Evolutionary conservation across 2,329 filamentous ascomycete genomes (phyloP), one percentile per base, ranked within the genome.

Genomic region (Metarhizium brunneum): DNA sequence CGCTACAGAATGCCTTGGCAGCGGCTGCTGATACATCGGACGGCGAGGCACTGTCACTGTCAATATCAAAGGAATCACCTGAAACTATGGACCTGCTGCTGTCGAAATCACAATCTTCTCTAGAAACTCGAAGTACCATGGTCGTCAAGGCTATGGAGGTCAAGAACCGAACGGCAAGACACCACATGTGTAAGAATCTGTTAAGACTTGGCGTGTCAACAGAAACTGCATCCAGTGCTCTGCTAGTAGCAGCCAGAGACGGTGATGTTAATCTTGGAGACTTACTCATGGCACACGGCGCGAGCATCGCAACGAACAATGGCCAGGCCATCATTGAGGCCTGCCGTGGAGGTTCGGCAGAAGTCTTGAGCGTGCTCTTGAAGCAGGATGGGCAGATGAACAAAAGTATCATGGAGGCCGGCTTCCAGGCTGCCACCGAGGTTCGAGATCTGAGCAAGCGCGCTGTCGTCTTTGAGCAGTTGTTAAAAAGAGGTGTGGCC

Each of bases 251-350:
- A 1, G 77, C 79, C 0, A 69, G 76, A 0, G 78, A 82, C 18
- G 78, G 78, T 1, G 81, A 84, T 58, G 57, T 81, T 8, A 67
- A 71, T 7, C 73, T 83, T 1, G 77, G 78, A 16, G 72, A 73
- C 35, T 65, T 81, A 2, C 70, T 84, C 7, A 73, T 83, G 52
- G 67, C 73, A 8, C 71, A 81, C 50, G 80, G 80, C 1, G 81
- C 78, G 1, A 77, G 69, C 48, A 72, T 78, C 2, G 74, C 79
- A 2, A 73, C 76, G 48, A 75, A 75, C 10, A 74, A 77, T 30
- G 79, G 80, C 5, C 76, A 81, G 55, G 77, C 79, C 2, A 71
- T 84, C 8, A 69, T 83, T 1, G 76, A 80, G 59, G 79, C 81
- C 0, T 81, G 78, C 36, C 72, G 76, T 2, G 73, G 75, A 0